Evolutionary conservation across 2,329 filamentous ascomycete genomes (phyloP), one percentile per base, ranked within the genome.

Genomic region (Aspergillus ruber): DNA sequence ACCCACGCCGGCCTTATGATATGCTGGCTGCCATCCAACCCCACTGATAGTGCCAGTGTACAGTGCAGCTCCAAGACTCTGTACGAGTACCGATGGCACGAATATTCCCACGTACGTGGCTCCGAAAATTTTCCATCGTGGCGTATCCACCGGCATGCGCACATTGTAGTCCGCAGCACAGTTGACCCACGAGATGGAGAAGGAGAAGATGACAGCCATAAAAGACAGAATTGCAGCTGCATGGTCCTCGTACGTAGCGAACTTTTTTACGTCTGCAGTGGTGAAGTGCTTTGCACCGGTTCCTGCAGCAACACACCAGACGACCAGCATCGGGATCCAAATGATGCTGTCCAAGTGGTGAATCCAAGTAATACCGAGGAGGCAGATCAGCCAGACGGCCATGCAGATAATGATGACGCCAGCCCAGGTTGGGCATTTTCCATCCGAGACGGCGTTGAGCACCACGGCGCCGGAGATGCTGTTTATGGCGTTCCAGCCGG

Each of bases 401-500:
- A 62, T 62, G 51, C 66, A 67, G 35, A 69, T 68, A 13, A 69
- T 60, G 33, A 69, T 63, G 2, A 67, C 65, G 6, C 66, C 66
- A 1, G 61, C 63, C 66, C 66, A 69, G 18, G 59, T 59, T 10
- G 66, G 66, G 36, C 58, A 65, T 27, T 50, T 58, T n/a, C 66
- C 66, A 41, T 68, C 52, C 2, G 65, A 69, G 6, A 68, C 47
- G 1, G 65, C 66, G 38, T 65, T 62, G 12, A 69, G 54, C 1
- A 65, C 62, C 2, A 58, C 60, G 2, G 66, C 64, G 2, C 66
- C 66, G 5, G 66, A 67, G 36, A 69, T 69, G 7, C 63, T 65
- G 47, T 69, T 69, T 43, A 69, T 68, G 13, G 64, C 65, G 36
- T 67, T 68, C 66, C 66, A 69, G 6, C 65, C 66, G 17, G 65